Conservation (phyloP, 345 rosid species). For the Eucalyptus sp. region DNA sequence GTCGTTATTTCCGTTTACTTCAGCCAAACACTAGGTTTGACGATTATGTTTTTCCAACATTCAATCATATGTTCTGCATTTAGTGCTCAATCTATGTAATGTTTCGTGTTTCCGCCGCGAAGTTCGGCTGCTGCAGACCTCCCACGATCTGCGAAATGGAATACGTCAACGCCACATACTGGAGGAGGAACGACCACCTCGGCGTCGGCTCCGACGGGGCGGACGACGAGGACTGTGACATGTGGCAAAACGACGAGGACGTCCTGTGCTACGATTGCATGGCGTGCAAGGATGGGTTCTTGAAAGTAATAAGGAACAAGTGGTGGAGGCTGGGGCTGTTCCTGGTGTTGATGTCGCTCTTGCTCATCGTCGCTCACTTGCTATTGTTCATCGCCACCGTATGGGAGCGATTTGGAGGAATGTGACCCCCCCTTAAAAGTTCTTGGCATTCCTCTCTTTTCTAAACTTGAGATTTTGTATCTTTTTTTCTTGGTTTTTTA, state of each 20-base stretch:
- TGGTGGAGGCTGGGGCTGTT: slow-evolving; percentile 72
- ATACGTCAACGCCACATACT: slow-evolving; percentile 45
- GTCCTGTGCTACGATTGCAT: slow-evolving; percentile 48
- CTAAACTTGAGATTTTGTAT: background rate
- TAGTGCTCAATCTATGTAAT: background rate
- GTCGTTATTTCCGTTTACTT: background rate
- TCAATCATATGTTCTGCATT: background rate
- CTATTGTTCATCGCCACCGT: slow-evolving; percentile 43
- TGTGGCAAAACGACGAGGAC: slow-evolving; percentile 35
- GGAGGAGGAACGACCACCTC: slow-evolving; percentile 26
- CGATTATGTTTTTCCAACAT: too few species aligned
- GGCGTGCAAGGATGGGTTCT: slow-evolving; percentile 46
- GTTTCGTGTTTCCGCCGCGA: background rate
- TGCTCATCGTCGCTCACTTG: slow-evolving; percentile 48
- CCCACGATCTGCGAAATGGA: slow-evolving; percentile 47
- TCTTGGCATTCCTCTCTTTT: background rate
- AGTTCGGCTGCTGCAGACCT: slow-evolving; percentile 83
- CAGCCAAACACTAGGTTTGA: background rate
- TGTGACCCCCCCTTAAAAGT: background rate
- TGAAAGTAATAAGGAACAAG: slow-evolving; percentile 30
- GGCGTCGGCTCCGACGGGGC: background rate
- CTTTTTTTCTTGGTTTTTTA: background rate
- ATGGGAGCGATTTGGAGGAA: slow-evolving; percentile 27
- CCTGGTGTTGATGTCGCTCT: slow-evolving; percentile 32
- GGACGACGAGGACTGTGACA: slow-evolving; percentile 26